Evolutionary conservation across 1,284 basidiomycete species (phyloP).

Genomic region (Pseudomicrostroma phylloplanum): DNA sequence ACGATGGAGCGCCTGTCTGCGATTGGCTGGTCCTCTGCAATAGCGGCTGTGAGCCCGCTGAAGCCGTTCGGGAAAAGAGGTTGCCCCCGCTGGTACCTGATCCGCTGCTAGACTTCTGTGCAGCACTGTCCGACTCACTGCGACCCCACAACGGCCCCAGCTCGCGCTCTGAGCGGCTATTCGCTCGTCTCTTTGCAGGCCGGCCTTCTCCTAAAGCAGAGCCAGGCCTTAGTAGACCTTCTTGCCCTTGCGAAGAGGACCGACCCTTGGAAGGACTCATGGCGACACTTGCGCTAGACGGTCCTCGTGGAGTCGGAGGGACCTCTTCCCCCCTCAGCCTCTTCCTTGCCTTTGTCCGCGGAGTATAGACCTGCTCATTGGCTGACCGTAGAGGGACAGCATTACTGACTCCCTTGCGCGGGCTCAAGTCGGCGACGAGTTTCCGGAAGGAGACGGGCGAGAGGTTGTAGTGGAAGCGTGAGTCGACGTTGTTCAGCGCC

Average conservation of each 20-base stretch:
- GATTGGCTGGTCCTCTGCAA: not conserved
- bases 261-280: not conserved
- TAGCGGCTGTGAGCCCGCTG: not conserved
- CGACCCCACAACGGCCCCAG: not conserved
- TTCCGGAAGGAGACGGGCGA: not conserved
- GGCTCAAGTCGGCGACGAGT: not conserved
- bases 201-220: not conserved
- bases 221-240: not conserved
- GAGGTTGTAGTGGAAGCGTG: not conserved
- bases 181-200: not conserved
- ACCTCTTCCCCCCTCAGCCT: conserved; percentile 39
- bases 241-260: not conserved
- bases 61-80: not conserved
- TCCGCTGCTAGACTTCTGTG: no score
- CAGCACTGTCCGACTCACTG: no score
- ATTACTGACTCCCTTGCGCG: not conserved
- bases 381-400: not conserved
- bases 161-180: not conserved
- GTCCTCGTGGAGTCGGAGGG: conserved; percentile 25
- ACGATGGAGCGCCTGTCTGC: not conserved
- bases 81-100: no score
- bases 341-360: conserved; percentile 39
- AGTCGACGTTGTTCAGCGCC: not conserved
- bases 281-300: not conserved
- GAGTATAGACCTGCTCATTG: conserved; percentile 21